These are phyloP conservation scores for Trapa bicornis DNA, from an alignment of 345 rosid species.

Conservation along the genomic window DNA sequence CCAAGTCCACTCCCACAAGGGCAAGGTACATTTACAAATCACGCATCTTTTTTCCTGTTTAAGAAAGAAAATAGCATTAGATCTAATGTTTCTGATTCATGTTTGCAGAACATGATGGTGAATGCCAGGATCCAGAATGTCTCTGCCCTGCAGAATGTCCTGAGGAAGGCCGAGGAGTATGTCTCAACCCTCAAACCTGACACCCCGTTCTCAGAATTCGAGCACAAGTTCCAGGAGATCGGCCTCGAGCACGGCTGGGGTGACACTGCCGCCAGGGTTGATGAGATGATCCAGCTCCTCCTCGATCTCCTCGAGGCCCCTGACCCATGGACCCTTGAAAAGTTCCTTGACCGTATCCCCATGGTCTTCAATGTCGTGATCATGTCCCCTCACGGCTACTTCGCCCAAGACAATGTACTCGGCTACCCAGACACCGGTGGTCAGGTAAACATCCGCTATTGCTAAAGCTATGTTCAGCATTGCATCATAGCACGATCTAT, in stretches of 20 bases:
- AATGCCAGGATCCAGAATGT: slow-evolving; percentile 58
- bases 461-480: not conserved
- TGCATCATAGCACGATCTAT: not conserved
- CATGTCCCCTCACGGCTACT: slow-evolving; percentile 90
- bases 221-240: slow-evolving; percentile 74
- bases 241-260: slow-evolving; percentile 98
- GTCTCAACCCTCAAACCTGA: slow-evolving; percentile 33
- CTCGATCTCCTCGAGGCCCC: slow-evolving; percentile 96
- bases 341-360: slow-evolving; percentile 69
- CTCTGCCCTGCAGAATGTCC: slow-evolving; percentile 48
- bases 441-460: slow-evolving; percentile 36
- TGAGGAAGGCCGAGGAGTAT: slow-evolving; percentile 87
- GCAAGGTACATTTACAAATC: slow-evolving; percentile 36
- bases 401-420: slow-evolving; percentile 89
- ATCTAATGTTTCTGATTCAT: slow-evolving; percentile 1
- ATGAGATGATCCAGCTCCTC: slow-evolving; percentile 80
- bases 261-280: slow-evolving; percentile 61
- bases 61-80: too few relatives aligned
- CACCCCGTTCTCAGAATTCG: slow-evolving; percentile 52
- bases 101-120: slow-evolving; percentile 68
- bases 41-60: too few relatives aligned
- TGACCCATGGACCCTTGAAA: slow-evolving; percentile 88
- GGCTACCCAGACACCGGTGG: slow-evolving; percentile 99
- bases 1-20: slow-evolving; percentile 64
- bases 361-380: slow-evolving; percentile 94